These are phyloP conservation scores for Phialocephala subalpina DNA, from an alignment of 2,329 filamentous ascomycete genomes.

Conservation along the genomic window DNA sequence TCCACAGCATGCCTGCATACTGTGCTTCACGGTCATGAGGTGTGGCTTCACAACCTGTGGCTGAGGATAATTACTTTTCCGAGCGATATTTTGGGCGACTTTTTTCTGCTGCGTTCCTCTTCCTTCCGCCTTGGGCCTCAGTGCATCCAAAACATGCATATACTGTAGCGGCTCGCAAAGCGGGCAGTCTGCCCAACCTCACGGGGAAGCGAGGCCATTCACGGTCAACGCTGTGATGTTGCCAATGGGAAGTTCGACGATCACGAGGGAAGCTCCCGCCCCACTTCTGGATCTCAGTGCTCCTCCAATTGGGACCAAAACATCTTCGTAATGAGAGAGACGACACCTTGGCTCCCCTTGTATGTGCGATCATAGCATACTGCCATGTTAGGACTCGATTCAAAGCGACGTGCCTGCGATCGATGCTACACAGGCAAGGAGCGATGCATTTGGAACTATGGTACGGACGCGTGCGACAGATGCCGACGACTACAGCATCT, in stretches of 20 bases:
- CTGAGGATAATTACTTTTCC: background rate
- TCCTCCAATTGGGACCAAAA: too few species aligned
- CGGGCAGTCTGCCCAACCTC: too few species aligned
- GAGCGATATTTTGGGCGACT: background rate
- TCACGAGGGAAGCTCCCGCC: too few species aligned
- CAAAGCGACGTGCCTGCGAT: background rate
- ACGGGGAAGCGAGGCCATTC: background rate
- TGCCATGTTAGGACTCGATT: background rate
- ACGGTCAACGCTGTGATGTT: too few species aligned
- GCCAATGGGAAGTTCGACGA: too few species aligned
- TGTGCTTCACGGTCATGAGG: background rate
- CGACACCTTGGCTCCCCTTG: too few species aligned
- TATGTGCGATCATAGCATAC: background rate
- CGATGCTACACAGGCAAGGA: background rate
- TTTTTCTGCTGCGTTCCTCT: too few species aligned
- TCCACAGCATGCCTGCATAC: background rate
- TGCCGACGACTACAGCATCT: too few species aligned
- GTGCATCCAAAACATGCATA: background rate
- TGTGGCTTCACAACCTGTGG: background rate
- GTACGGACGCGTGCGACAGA: too few species aligned
- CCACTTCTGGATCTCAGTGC: too few species aligned
- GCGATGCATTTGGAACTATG: background rate
- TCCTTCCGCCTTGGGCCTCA: conserved; percentile 8
- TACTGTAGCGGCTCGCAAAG: too few species aligned
- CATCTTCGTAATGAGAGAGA: too few species aligned